Conservation (phyloP, 495 filamentous ascomycete genomes). For the Aspergillus ostianus region DNA sequence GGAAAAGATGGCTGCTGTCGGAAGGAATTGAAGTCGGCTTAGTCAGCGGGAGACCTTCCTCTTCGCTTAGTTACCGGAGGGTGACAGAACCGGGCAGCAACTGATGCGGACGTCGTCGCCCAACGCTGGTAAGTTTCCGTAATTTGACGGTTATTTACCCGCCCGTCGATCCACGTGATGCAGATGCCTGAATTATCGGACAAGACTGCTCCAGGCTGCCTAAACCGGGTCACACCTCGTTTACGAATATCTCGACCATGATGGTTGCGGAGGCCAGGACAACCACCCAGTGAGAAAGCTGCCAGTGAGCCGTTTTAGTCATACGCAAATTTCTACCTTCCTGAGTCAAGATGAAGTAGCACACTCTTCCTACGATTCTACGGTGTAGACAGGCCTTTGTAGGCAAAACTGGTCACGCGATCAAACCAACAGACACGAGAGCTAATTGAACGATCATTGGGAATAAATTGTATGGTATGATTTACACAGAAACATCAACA, state of each 20-base stretch:
- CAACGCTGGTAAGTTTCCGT: background rate
- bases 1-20: constrained; percentile 16
- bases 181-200: background rate
- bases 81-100: background rate
- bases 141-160: background rate
- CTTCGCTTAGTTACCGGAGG: background rate
- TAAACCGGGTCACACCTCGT: background rate
- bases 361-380: background rate
- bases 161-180: background rate
- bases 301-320: background rate
- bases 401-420: background rate
- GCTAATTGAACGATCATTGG: background rate
- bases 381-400: background rate
- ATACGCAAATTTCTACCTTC: background rate
- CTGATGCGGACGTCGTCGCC: no score
- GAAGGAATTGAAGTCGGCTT: constrained; percentile 7
- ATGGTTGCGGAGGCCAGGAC: background rate
- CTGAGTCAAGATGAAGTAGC: background rate
- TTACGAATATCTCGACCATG: background rate
- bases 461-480: background rate
- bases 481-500: background rate
- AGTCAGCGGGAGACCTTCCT: background rate
- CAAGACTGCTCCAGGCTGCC: background rate
- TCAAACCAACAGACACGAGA: background rate
- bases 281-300: background rate